phyloP scores from a whole-genome alignment of 1,284 basidiomycete species.

The Hemileia vastatrix region DNA sequence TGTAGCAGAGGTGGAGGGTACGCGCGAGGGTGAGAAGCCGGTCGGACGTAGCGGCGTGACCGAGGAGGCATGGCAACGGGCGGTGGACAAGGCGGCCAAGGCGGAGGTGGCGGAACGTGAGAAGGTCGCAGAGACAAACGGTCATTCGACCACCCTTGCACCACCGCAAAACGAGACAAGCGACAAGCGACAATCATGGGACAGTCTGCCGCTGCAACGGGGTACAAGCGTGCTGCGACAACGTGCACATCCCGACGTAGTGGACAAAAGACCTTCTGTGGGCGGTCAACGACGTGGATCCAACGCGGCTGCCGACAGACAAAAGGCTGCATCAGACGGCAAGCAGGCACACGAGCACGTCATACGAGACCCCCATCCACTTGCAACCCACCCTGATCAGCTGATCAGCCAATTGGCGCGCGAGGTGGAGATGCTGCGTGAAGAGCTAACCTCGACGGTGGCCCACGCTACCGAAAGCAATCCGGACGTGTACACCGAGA shows the following conservation, averaged over 20 bases:
- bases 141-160: no score
- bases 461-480: no score
- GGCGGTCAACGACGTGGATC: background rate
- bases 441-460: conserved; percentile 63
- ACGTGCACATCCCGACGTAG: no score
- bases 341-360: no score
- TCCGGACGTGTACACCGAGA: no score
- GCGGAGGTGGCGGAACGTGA: background rate
- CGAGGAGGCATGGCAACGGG: conserved; percentile 1
- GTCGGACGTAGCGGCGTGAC: conserved; percentile 1
- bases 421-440: conserved; percentile 65
- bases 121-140: background rate
- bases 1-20: no score
- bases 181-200: no score
- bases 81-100: conserved; percentile 5
- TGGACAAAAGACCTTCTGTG: conserved; percentile 7
- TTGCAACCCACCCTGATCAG: conserved; percentile 64
- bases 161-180: no score
- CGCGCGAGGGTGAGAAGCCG: conserved; percentile 33
- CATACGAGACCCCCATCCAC: conserved; percentile 53
- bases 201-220: no score
- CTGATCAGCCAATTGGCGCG: conserved; percentile 61
- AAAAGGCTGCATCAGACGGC: background rate
- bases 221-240: no score
- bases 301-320: background rate